Percentiles rank a stretch among this genome's conserved stretches.
phyloP scores from a whole-genome alignment of 2,329 filamentous ascomycete genomes.

The Aspergillus spinulosporus region DNA sequence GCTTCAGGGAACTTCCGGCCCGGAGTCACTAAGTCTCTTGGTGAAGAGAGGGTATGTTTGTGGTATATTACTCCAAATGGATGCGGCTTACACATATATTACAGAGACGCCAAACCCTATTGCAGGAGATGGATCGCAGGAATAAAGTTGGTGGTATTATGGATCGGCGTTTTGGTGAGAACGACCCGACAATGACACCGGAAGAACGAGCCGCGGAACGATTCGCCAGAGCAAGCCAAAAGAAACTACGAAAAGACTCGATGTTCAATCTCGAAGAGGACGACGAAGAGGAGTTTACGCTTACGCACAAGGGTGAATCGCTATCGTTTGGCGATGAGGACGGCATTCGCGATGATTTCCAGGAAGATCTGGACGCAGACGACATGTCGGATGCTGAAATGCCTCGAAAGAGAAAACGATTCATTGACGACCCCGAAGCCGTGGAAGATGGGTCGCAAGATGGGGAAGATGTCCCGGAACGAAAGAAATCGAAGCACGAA shows the following conservation, averaged over 20 bases:
- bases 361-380: slow-evolving; percentile 68
- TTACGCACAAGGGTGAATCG: slow-evolving; percentile 82
- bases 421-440: slow-evolving; percentile 47
- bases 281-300: slow-evolving; percentile 65
- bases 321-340: slow-evolving; percentile 62
- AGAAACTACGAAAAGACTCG: slow-evolving; percentile 71
- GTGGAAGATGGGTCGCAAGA: slow-evolving; percentile 44
- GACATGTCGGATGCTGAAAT: slow-evolving; percentile 61
- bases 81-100: slow-evolving; percentile 18
- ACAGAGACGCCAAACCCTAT: slow-evolving; percentile 73
- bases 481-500: slow-evolving; percentile 93
- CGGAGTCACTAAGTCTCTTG: slow-evolving; percentile 77
- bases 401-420: slow-evolving; percentile 51
- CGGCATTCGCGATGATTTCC: slow-evolving; percentile 68
- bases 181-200: slow-evolving; percentile 88
- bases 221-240: slow-evolving; percentile 85
- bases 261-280: slow-evolving; percentile 94
- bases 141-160: slow-evolving; percentile 92
- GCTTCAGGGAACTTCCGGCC: slow-evolving; percentile 68
- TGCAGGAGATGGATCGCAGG: slow-evolving; percentile 84
- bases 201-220: slow-evolving; percentile 90
- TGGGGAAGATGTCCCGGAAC: slow-evolving; percentile 65
- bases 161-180: slow-evolving; percentile 92
- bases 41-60: slow-evolving; percentile 73
- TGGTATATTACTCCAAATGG: background rate